Conservation (phyloP, 345 rosid genomes). For the Ceriops tagal region DNA sequence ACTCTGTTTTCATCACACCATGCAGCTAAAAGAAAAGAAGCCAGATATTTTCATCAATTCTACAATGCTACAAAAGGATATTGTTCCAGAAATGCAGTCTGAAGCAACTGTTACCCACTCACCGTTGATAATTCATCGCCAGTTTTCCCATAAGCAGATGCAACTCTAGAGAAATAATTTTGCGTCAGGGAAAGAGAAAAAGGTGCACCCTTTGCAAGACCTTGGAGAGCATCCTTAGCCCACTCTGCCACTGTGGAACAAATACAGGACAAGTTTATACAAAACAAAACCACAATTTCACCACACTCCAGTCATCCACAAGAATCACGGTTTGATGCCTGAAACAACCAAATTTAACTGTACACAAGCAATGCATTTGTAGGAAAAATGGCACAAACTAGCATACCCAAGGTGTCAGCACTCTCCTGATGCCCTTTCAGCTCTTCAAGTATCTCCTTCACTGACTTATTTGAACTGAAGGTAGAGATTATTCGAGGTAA, state of each 20-base stretch:
- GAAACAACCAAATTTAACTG: background rate
- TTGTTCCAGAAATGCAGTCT: background rate
- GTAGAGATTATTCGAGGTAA: conserved; percentile 69
- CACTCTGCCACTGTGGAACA: conserved; percentile 56
- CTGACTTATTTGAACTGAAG: conserved; percentile 55
- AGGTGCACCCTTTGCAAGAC: conserved; percentile 78
- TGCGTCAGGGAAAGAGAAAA: conserved; percentile 84
- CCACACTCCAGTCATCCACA: conserved; percentile 3
- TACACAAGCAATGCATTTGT: background rate
- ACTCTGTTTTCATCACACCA: conserved; percentile 86
- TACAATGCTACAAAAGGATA: background rate
- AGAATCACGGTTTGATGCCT: too few species aligned
- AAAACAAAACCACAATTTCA: background rate
- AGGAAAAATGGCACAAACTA: background rate
- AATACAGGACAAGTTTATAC: background rate
- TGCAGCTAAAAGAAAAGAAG: conserved; percentile 42
- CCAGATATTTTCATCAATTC: background rate
- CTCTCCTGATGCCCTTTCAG: conserved; percentile 60
- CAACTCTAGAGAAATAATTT: conserved; percentile 66
- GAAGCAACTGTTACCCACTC: conserved; percentile 27
- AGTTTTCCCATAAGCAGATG: conserved; percentile 56
- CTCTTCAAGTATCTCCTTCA: conserved; percentile 62
- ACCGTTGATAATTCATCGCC: conserved; percentile 55
- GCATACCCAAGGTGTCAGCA: conserved; percentile 57
- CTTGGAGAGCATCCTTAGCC: conserved; percentile 86